These are phyloP conservation scores for Halocafeteria seosinensis DNA, from an alignment of 108 stramenopile genomes.

Conservation along the genomic window DNA sequence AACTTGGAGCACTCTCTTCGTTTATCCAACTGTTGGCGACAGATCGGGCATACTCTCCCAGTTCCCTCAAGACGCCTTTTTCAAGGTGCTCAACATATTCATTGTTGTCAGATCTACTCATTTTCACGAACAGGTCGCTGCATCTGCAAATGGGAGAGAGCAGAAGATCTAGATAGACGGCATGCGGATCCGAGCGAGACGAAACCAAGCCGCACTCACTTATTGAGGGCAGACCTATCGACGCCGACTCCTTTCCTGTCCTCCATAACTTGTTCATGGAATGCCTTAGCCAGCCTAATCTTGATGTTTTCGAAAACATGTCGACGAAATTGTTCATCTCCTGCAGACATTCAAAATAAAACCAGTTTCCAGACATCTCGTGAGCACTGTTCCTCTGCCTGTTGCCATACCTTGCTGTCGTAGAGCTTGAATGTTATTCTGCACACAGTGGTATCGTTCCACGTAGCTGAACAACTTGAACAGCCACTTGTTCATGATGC, in stretches of 20 bases:
- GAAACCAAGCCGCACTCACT: too few species aligned
- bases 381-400: too few species aligned
- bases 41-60: constrained; percentile 71
- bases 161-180: too few species aligned
- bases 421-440: too few species aligned
- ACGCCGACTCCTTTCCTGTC: constrained; percentile 82
- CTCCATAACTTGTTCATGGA: constrained; percentile 71
- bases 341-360: too few species aligned
- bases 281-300: constrained; percentile 55
- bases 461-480: constrained; percentile 96
- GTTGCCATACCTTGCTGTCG: too few species aligned
- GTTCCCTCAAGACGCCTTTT: constrained; percentile 66
- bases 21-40: constrained; percentile 88
- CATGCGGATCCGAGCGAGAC: too few species aligned
- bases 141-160: too few species aligned
- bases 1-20: constrained; percentile 77
- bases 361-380: too few species aligned
- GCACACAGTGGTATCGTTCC: constrained; percentile 14
- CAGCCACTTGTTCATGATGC: constrained; percentile 99
- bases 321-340: constrained; percentile 70
- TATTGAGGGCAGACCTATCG: constrained; percentile 77
- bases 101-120: constrained; percentile 72
- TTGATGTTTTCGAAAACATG: constrained; percentile 83
- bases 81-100: constrained; percentile 66
- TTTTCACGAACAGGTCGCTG: constrained; percentile 94